Percentiles rank a stretch among this genome's conserved stretches.
These are phyloP conservation scores for Phylloporus rhodoxanthus DNA, from an alignment of 768 basidiomycete genomes.

Conservation along the genomic window DNA sequence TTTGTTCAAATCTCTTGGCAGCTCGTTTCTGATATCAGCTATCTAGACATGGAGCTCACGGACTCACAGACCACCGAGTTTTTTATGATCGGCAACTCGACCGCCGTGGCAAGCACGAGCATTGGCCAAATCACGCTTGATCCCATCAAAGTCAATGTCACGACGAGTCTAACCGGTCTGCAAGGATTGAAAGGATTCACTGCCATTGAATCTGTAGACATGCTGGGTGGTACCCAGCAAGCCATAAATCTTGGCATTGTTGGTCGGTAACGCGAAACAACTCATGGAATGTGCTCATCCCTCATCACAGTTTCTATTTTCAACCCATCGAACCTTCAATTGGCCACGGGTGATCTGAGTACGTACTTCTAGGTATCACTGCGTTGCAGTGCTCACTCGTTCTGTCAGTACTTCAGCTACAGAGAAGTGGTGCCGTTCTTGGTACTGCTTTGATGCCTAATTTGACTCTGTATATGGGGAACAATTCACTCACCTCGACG, in stretches of 20 bases:
- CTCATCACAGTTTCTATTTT: conserved; percentile 45
- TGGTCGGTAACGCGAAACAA: conserved; percentile 32
- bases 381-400: neutral
- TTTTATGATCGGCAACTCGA: conserved; percentile 52
- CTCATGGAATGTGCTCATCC: neutral
- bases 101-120: conserved; percentile 53
- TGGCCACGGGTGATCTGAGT: conserved; percentile 61
- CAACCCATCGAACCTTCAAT: conserved; percentile 64
- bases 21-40: neutral
- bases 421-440: conserved; percentile 44
- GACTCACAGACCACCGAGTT: conserved; percentile 44
- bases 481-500: conserved; percentile 48
- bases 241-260: conserved; percentile 55
- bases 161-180: conserved; percentile 54
- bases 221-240: conserved; percentile 54
- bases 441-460: conserved; percentile 61
- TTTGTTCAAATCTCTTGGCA: neutral
- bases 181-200: conserved; percentile 54
- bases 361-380: conserved; percentile 19
- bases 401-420: conserved; percentile 48
- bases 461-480: conserved; percentile 52
- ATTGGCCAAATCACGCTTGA: conserved; percentile 65
- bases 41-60: conserved; percentile 53
- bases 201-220: conserved; percentile 55
- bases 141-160: conserved; percentile 66